A percentile compares a stretch with the other conserved stretches of the same genome.
These are phyloP conservation scores for Salvia rosmarinus DNA, from an alignment of 257 asterid species.

Conservation along the genomic window DNA sequence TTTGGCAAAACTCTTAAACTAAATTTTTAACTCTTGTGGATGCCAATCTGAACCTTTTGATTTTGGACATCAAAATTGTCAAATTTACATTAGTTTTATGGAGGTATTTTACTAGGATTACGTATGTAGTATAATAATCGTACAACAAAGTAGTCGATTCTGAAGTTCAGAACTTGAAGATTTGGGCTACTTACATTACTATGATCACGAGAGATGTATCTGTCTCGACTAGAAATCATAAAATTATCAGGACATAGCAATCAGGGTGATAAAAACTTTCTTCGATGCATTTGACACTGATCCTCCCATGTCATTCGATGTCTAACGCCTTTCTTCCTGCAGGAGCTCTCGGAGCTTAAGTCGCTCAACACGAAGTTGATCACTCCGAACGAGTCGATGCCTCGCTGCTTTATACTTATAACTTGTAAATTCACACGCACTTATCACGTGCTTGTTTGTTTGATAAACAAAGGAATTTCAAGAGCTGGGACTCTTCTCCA, in stretches of 20 bases:
- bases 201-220: background rate
- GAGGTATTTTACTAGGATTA: background rate
- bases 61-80: no score
- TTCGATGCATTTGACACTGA: background rate
- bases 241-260: background rate
- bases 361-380: conserved; percentile 79
- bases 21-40: background rate
- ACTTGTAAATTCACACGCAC: no score
- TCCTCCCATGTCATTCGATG: conserved; percentile 20
- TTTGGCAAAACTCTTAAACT: background rate
- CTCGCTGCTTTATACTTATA: no score
- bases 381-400: conserved; percentile 84
- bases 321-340: conserved; percentile 28
- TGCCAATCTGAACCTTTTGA: background rate
- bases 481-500: conserved; percentile 80
- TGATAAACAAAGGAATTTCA: no score
- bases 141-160: background rate
- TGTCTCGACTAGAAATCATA: background rate
- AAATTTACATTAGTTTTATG: no score
- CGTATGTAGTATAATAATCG: background rate
- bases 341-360: conserved; percentile 88
- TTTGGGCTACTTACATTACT: conserved; percentile 8
- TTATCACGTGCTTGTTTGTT: no score
- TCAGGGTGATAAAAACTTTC: background rate
- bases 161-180: no score